Conservation (phyloP, 345 rosid genomes). For the Arabis hirsuta region DNA sequence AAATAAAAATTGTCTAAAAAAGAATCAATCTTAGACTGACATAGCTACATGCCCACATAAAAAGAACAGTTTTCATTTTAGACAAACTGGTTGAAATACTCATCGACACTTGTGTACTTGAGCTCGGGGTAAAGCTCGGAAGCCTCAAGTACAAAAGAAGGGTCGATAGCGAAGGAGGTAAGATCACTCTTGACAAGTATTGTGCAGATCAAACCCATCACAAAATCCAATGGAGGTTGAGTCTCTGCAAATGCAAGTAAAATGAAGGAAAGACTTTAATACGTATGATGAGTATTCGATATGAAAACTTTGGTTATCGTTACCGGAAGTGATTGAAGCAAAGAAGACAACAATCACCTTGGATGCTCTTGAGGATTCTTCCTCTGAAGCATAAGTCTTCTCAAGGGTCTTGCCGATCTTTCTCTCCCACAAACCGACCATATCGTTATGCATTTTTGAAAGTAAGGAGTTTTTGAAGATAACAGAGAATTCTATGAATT, state of each 20-base stretch:
- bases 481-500: too few relatives aligned
- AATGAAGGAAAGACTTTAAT: neutral
- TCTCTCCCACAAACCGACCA: too few relatives aligned
- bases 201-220: constrained; percentile 40
- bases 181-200: constrained; percentile 51
- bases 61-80: constrained; percentile 3
- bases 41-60: neutral
- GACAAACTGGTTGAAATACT: constrained; percentile 46
- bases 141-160: constrained; percentile 58
- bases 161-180: constrained; percentile 43
- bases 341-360: too few relatives aligned
- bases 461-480: too few relatives aligned
- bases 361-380: too few relatives aligned
- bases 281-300: neutral
- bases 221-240: constrained; percentile 51
- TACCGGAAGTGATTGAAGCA: too few relatives aligned
- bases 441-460: too few relatives aligned
- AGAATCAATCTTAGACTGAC: neutral
- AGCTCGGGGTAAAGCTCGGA: constrained; percentile 63
- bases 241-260: constrained; percentile 54
- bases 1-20: neutral
- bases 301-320: too few relatives aligned
- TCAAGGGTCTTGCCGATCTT: too few relatives aligned
- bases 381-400: too few relatives aligned
- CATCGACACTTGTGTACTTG: constrained; percentile 52